These are phyloP conservation scores for Raddia guianensis DNA, from an alignment of 176 grass and related monocot species.

Conservation along the genomic window DNA sequence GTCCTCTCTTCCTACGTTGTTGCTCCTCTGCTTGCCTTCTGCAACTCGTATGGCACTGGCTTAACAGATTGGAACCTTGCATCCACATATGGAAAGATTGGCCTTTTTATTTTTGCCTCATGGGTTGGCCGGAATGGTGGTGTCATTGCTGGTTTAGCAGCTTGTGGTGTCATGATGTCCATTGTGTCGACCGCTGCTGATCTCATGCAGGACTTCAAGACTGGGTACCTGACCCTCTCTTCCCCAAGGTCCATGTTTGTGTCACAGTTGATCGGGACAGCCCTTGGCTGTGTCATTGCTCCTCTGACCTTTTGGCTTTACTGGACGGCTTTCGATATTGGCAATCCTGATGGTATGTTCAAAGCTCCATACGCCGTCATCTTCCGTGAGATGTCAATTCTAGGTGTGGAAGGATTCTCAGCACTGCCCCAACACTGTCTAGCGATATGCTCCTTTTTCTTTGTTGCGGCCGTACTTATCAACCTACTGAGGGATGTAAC, in stretches of 20 bases:
- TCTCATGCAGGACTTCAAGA: slow-evolving; percentile 98
- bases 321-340: slow-evolving; percentile 80
- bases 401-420: slow-evolving; percentile 76
- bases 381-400: slow-evolving; percentile 78
- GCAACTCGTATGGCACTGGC: slow-evolving; percentile 85
- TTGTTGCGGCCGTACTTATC: slow-evolving; percentile 58
- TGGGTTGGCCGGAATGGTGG: slow-evolving; percentile 69
- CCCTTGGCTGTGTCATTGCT: slow-evolving; percentile 72
- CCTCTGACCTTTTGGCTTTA: slow-evolving; percentile 90
- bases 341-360: slow-evolving; percentile 72
- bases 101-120: slow-evolving; percentile 78
- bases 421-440: slow-evolving; percentile 75
- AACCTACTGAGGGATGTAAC: slow-evolving; percentile 58
- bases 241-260: slow-evolving; percentile 91
- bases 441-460: slow-evolving; percentile 65
- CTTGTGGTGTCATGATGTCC: slow-evolving; percentile 91
- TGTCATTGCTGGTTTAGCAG: slow-evolving; percentile 76
- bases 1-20: slow-evolving; percentile 65
- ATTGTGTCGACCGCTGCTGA: slow-evolving; percentile 83
- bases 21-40: slow-evolving; percentile 83
- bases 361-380: slow-evolving; percentile 91
- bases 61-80: slow-evolving; percentile 80
- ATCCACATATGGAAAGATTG: slow-evolving; percentile 83
- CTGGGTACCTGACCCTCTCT: slow-evolving; percentile 81
- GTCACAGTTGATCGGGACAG: slow-evolving; percentile 81